Base-by-base conservation (phyloP, 192 early-diverging fungal genomes). In the Tieghemiomyces parasiticus region DNA sequence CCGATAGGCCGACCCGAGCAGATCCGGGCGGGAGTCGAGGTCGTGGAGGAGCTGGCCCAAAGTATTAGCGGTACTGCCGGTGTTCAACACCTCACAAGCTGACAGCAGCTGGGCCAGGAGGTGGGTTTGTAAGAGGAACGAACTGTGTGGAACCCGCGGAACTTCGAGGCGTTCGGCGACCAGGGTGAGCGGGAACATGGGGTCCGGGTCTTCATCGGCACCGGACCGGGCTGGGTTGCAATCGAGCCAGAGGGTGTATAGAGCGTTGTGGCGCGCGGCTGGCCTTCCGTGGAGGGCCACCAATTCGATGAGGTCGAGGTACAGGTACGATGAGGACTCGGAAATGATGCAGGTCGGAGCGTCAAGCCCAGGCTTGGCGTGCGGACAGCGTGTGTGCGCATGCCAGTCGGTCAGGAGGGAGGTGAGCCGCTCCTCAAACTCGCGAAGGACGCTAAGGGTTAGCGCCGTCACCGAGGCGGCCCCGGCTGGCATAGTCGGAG, bases 311-410 rank as follows among this genome's bases (percentile, higher is more conserved):
- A 54, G 28, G 28, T 54, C 52, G 28, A 54, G 32, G 52, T 54
- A 54, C 52, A 54, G 28, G 4, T 28, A 54, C 1, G 52, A n/a
- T 31, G 32, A 54, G 24, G 52, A 54, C 52, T 54, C 52, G 52
- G 52, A 54, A n/a, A 54, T 32, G 29, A 54, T 32, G 28, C 52
- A 54, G 1, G 32, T 28, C 2, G 28, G n/a, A 30, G 28, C 24
- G 20, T 54, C 52, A 6, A 9, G 26, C 4, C 32, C 28, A 30
- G 24, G 28, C 9, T 54, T 16, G 20, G 32, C 28, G 19, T 28
- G 29, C 10, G 52, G 52, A 16, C 52, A 54, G 19, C 26, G 29
- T 6, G 28, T 54, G 32, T 54, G 52, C 24, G 28, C 10, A 2
- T 32, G 24, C 52, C 52, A 54, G 29, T 54, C 28, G 28, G 28